Conservation (phyloP, 2,329 filamentous ascomycete genomes). For the Colletotrichum gigasporum region DNA sequence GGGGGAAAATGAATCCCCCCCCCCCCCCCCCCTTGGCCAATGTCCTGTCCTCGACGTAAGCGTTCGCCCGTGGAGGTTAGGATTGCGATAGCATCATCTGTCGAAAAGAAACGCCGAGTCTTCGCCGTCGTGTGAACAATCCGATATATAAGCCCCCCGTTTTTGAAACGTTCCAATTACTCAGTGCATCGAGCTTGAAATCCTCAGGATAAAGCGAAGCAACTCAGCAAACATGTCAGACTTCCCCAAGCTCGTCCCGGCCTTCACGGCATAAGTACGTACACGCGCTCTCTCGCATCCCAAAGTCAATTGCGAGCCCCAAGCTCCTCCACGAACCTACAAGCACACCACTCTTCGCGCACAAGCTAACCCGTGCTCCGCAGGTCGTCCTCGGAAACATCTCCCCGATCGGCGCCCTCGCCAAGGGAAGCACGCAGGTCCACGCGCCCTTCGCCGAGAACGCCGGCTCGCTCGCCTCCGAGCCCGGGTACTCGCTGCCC, state of each 20-base stretch:
- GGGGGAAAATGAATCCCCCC: too few species aligned
- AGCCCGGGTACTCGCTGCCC: slow-evolving; percentile 44
- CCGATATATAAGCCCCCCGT: too few species aligned
- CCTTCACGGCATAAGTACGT: slow-evolving; percentile 48
- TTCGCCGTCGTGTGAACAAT: too few species aligned
- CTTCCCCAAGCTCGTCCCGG: slow-evolving; percentile 48
- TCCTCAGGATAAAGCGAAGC: too few species aligned
- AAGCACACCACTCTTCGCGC: neutral
- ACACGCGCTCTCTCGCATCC: neutral
- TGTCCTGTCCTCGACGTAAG: too few species aligned
- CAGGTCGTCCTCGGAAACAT: slow-evolving; percentile 46
- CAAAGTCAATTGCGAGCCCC: neutral
- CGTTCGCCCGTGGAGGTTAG: too few species aligned
- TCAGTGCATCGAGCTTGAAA: too few species aligned
- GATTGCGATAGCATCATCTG: too few species aligned
- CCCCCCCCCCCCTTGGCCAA: too few species aligned
- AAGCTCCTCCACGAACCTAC: neutral
- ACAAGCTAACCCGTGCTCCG: slow-evolving; percentile 1
- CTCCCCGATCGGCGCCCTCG: slow-evolving; percentile 30
- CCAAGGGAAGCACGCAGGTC: slow-evolving; percentile 43
- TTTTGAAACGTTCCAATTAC: too few species aligned
- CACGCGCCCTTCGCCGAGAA: slow-evolving; percentile 44
- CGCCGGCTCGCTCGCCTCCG: slow-evolving; percentile 45
- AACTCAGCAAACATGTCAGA: slow-evolving; percentile 37
- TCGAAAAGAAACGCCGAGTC: too few species aligned